Conservation (phyloP, 345 rosid genomes). For the Brassica juncea region DNA sequence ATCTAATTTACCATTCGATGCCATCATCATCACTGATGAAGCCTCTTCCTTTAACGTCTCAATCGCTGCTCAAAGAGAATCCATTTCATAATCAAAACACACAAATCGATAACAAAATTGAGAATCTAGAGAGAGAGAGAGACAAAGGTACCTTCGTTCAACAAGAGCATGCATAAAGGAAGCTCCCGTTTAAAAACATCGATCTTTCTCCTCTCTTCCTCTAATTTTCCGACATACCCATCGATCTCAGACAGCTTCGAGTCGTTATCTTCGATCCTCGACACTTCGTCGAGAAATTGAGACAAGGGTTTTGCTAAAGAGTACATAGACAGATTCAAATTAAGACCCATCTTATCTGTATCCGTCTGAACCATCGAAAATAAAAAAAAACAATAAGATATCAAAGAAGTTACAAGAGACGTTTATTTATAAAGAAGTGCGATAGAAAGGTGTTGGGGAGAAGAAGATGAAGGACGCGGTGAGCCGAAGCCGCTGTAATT, state of each 20-base stretch:
- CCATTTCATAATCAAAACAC: not conserved
- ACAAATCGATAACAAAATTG: not conserved
- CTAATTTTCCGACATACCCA: conserved; percentile 53
- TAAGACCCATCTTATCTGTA: conserved; percentile 57
- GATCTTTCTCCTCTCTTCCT: conserved; percentile 70
- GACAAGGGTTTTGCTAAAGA: conserved; percentile 51
- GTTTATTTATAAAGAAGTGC: conserved; percentile 34
- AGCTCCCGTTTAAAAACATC: conserved; percentile 75
- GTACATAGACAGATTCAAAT: conserved; percentile 62
- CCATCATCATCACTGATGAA: conserved; percentile 15
- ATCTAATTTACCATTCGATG: conserved; percentile 41
- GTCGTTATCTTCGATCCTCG: conserved; percentile 41
- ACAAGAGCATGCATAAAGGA: conserved; percentile 75
- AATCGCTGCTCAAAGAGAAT: conserved; percentile 47
- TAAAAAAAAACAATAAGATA: conserved; percentile 15
- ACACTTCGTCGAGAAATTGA: conserved; percentile 53
- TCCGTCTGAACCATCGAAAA: conserved; percentile 36
- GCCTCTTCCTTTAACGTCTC: conserved; percentile 57
- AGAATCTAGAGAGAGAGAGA: not conserved
- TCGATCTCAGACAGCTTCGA: conserved; percentile 50
- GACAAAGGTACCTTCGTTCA: conserved; percentile 52
- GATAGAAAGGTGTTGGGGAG: conserved; percentile 44
- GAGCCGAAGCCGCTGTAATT: conserved; percentile 39
- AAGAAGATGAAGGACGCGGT: conserved; percentile 45
- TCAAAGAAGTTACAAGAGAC: conserved; percentile 24